phyloP scores from a whole-genome alignment of 225 moss, liverwort and hornwort species.

The Sphagnum tenellum region DNA sequence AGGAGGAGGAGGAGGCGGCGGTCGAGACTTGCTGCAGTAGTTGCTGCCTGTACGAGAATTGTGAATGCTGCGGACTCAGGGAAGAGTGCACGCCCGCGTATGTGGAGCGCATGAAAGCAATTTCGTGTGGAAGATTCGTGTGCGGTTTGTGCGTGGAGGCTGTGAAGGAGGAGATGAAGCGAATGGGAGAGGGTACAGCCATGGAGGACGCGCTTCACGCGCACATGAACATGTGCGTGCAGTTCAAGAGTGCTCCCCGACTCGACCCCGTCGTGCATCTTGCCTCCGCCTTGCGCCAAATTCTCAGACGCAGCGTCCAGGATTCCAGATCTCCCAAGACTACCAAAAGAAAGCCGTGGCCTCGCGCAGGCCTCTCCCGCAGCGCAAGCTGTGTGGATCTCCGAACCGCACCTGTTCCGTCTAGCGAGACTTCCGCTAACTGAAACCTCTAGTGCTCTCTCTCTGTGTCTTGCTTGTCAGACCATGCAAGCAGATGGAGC shows the following conservation, averaged over 20 bases:
- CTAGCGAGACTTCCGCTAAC: too few species aligned
- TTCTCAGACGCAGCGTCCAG: slow-evolving; percentile 31
- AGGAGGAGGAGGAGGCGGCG: slow-evolving; percentile 55
- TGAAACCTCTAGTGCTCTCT: too few species aligned
- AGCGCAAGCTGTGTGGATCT: slow-evolving; percentile 7
- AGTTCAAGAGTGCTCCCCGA: slow-evolving; percentile 43
- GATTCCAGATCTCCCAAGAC: slow-evolving; percentile 26
- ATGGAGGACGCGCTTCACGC: slow-evolving; percentile 65
- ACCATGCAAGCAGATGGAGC: too few species aligned
- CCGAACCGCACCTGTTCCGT: too few species aligned
- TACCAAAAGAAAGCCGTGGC: slow-evolving; percentile 31
- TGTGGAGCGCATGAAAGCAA: slow-evolving; percentile 49
- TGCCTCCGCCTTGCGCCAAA: slow-evolving; percentile 43
- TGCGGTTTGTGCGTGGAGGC: slow-evolving; percentile 87
- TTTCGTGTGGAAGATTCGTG: slow-evolving; percentile 55
- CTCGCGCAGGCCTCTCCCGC: slow-evolving; percentile 37
- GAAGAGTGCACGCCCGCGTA: slow-evolving; percentile 82
- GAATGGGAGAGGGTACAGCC: slow-evolving; percentile 27
- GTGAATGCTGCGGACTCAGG: slow-evolving; percentile 73
- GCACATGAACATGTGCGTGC: slow-evolving; percentile 48
- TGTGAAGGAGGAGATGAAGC: slow-evolving; percentile 73
- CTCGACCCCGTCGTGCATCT: slow-evolving; percentile 42
- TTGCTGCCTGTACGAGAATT: slow-evolving; percentile 7
- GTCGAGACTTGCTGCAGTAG: too few species aligned
- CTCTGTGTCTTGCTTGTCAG: too few species aligned